A percentile compares a stretch with the other conserved stretches of the same genome.
Evolutionary conservation across 208 protist genomes (phyloP).

Genomic region (Trypanosoma platydactyli): DNA sequence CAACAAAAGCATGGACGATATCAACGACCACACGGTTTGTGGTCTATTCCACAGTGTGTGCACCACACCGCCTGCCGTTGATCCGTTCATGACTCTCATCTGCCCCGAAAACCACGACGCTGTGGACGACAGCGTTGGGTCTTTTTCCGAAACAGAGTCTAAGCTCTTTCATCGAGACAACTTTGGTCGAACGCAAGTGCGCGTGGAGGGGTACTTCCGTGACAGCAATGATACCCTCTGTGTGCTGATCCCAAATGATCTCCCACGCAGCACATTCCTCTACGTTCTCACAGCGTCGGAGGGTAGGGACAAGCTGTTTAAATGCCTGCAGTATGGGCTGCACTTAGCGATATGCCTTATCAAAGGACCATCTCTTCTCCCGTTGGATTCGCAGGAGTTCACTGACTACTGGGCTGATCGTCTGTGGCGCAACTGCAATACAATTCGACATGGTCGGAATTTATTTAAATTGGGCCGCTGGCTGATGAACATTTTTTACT

Average conservation of each 20-base stretch:
- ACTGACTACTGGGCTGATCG: slow-evolving; percentile 59
- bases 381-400: slow-evolving; percentile 45
- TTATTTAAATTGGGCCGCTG: slow-evolving; percentile 87
- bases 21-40: background rate
- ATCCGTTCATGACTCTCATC: slow-evolving; percentile 43
- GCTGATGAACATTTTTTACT: slow-evolving; percentile 72
- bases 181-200: slow-evolving; percentile 65
- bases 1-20: slow-evolving; percentile 1
- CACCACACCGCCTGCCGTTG: background rate
- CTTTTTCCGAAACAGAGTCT: background rate
- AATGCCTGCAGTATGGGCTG: slow-evolving; percentile 78
- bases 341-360: slow-evolving; percentile 76
- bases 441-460: slow-evolving; percentile 81
- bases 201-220: slow-evolving; percentile 79
- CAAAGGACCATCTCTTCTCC: slow-evolving; percentile 62
- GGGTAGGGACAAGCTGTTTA: slow-evolving; percentile 82
- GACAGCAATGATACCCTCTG: slow-evolving; percentile 29
- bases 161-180: slow-evolving; percentile 31
- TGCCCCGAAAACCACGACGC: slow-evolving; percentile 33
- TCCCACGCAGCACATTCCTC: slow-evolving; percentile 76
- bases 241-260: slow-evolving; percentile 77
- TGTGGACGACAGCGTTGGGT: background rate
- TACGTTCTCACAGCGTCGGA: slow-evolving; percentile 88
- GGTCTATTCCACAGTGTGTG: background rate
- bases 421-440: slow-evolving; percentile 82